Evolutionary conservation across 2,329 filamentous ascomycete species (phyloP), one percentile per base, ranked within the genome.

Genomic region (Paecilomyces niveus): DNA sequence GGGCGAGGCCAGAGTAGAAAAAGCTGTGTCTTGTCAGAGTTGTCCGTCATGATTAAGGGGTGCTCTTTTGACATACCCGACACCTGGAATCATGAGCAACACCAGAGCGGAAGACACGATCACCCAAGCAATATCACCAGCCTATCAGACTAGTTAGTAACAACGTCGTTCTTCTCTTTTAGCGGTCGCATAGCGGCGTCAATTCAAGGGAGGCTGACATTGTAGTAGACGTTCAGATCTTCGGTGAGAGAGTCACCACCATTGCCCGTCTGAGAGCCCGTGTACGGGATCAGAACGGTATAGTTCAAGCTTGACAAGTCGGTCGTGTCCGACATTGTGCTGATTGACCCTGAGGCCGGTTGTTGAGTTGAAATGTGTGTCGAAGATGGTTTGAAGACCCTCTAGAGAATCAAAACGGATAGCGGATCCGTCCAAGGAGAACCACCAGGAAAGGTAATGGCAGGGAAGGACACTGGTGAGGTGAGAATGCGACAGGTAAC

Each of bases 1-100:
- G 87, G 15, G 92, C 90, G 15, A 96, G 87, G 63, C 91, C 92
- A 51, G 89, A 93, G 80, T 96, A 96, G 83, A 96, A 96, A 82
- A 96, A 94, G 56, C 90, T 85, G 63, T 15, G 24, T 35, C 18
- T 21, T 11, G 53, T 62, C 54, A 60, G 61, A 62, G 58, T 58
- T 59, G 39, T 53, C 29, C 32, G 50, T 54, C 52, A 11, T 35
- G 31, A 11, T 50, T 22, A 54, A 22, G 21, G 22, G 21, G 15
- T 57, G 49, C 33, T 15, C 13, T n/a, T 6, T 58, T 45, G 50
- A 57, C 74, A 64, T 76, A 85, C 82, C 84, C 92, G 69, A 96
- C 91, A 59, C 92, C 92, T 39, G 92, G 92, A 73, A 96, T 91
- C 91, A 96, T 96, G 71, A 96, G 85, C 66, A 96, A 80, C 59